Percentiles rank a stretch among this genome's conserved stretches.
phyloP scores from a whole-genome alignment of 2,329 filamentous ascomycete species.

The Tolypocladium amazonense region DNA sequence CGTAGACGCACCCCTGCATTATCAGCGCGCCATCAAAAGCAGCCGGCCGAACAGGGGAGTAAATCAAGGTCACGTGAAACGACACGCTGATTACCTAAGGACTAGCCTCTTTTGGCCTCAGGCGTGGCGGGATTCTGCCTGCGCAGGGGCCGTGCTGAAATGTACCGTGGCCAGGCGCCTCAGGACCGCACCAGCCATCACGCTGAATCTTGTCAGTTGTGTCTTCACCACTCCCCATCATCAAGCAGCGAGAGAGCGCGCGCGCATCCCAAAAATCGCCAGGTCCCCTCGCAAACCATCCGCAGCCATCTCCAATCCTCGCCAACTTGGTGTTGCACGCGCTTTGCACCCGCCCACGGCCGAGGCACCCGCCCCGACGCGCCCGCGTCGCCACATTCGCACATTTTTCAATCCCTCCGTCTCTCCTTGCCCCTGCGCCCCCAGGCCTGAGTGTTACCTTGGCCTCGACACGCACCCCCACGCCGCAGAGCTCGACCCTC shows the following conservation, averaged over 20 bases:
- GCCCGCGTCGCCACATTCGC: slow-evolving; percentile 26
- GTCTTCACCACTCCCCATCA: slow-evolving; percentile 43
- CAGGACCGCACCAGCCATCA: slow-evolving; percentile 34
- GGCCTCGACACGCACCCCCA: slow-evolving; percentile 7
- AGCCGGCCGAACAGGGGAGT: not conserved
- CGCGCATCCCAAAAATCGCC: slow-evolving; percentile 54
- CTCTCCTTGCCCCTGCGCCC: slow-evolving; percentile 4
- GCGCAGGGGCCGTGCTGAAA: slow-evolving; percentile 31
- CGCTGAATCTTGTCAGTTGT: slow-evolving; percentile 39
- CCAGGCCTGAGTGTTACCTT: slow-evolving; percentile 2
- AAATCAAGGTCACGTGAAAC: not conserved
- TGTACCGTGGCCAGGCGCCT: slow-evolving; percentile 26
- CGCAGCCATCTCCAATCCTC: slow-evolving; percentile 43
- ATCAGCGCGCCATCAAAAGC: not conserved
- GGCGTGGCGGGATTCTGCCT: slow-evolving; percentile 14
- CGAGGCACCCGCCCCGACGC: slow-evolving; percentile 29
- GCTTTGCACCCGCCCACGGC: slow-evolving; percentile 37
- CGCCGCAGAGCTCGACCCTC: slow-evolving; percentile 4
- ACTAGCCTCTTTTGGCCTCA: slow-evolving; percentile 8
- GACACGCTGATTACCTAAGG: slow-evolving; percentile 6
- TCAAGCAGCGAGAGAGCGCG: slow-evolving; percentile 32
- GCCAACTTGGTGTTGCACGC: slow-evolving; percentile 43
- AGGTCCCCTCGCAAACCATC: slow-evolving; percentile 49
- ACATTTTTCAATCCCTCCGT: slow-evolving; percentile 27
- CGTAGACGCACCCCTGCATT: not conserved